phyloP scores from a whole-genome alignment of 768 basidiomycete genomes.

The Lactarius evosmus region DNA sequence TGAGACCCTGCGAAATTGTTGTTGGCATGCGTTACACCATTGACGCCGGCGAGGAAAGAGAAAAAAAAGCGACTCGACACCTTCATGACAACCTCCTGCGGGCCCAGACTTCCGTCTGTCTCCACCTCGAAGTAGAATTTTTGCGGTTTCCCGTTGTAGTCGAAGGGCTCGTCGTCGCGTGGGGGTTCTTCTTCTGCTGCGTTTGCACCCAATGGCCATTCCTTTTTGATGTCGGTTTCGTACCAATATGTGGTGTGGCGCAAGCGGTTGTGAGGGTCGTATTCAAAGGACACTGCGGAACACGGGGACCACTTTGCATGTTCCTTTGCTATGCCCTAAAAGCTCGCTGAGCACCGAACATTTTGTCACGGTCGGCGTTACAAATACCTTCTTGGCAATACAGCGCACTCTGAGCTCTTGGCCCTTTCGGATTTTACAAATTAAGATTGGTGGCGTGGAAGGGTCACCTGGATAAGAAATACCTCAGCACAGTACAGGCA shows the following conservation, averaged over 20 bases:
- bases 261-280: conserved; percentile 96
- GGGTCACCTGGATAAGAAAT: conserved; percentile 49
- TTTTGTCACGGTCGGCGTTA: neutral
- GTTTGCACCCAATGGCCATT: conserved; percentile 93
- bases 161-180: conserved; percentile 78
- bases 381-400: conserved; percentile 85
- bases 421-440: conserved; percentile 90
- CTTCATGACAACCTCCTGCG: conserved; percentile 88
- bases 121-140: conserved; percentile 96
- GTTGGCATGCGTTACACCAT: conserved; percentile 3
- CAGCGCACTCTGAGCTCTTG: conserved; percentile 86
- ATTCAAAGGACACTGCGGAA: conserved; percentile 93
- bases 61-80: conserved; percentile 37
- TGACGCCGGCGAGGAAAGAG: conserved; percentile 1
- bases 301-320: conserved; percentile 99
- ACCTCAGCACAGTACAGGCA: conserved; percentile 20
- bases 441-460: conserved; percentile 63
- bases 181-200: conserved; percentile 79
- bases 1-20: conserved; percentile 52
- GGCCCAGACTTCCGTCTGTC: conserved; percentile 84
- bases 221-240: conserved; percentile 72
- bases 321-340: conserved; percentile 93
- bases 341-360: conserved; percentile 2
- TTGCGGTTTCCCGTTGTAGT: conserved; percentile 81
- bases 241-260: conserved; percentile 96